Conservation (phyloP, 192 early-diverging fungal species). For the Lobosporangium transversale region DNA sequence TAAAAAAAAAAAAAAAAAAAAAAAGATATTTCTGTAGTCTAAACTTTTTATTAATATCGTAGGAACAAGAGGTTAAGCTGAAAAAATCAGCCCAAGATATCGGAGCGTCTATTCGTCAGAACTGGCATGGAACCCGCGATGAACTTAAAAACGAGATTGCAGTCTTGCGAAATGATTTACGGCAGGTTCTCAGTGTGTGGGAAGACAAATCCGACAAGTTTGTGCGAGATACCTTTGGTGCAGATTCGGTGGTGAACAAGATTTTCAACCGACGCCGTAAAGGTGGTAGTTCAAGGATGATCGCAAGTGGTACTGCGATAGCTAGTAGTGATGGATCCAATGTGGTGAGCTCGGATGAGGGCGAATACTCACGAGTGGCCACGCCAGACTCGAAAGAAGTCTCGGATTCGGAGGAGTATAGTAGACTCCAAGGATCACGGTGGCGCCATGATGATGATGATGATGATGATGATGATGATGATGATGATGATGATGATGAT, state of each 20-base stretch:
- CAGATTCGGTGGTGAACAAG: slow-evolving; percentile 61
- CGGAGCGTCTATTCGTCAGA: slow-evolving; percentile 70
- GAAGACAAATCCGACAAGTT: slow-evolving; percentile 77
- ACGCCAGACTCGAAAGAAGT: slow-evolving; percentile 16
- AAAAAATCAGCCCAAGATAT: slow-evolving; percentile 78
- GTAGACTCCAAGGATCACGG: background rate
- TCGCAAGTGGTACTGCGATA: background rate
- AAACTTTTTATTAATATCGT: too few species aligned
- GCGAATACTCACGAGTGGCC: background rate
- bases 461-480: too few species aligned
- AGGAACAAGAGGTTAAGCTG: slow-evolving; percentile 75
- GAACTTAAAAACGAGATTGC: slow-evolving; percentile 67
- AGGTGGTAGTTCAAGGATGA: background rate
- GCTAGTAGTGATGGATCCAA: background rate
- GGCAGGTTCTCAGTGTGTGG: slow-evolving; percentile 67
- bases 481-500: too few species aligned
- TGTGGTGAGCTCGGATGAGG: background rate
- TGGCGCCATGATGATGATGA: too few species aligned
- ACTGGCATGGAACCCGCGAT: slow-evolving; percentile 66
- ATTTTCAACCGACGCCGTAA: slow-evolving; percentile 27
- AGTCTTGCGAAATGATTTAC: slow-evolving; percentile 67
- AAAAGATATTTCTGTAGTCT: too few species aligned
- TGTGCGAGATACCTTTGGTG: slow-evolving; percentile 74
- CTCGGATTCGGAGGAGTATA: slow-evolving; percentile 18
- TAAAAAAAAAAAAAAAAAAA: too few species aligned